Conservation (phyloP, 106 monocot genomes). For the Acanthochlamys bracteata region DNA sequence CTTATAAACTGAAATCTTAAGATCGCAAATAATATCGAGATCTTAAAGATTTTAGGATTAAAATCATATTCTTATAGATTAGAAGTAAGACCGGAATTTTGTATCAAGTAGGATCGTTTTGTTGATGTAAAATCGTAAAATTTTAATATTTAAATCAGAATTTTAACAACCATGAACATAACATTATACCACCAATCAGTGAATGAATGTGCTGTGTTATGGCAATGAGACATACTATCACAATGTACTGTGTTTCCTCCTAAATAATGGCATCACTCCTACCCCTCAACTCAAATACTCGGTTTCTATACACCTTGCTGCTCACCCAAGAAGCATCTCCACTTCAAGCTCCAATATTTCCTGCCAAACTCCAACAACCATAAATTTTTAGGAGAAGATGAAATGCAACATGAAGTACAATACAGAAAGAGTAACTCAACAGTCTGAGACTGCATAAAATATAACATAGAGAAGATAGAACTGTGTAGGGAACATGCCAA, state of each 20-base stretch:
- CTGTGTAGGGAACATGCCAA: conserved; percentile 70
- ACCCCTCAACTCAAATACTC: conserved; percentile 86
- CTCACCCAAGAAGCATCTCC: conserved; percentile 99
- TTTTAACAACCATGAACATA: background rate
- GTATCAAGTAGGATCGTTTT: too few species aligned
- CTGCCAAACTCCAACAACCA: conserved; percentile 21
- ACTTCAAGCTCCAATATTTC: conserved; percentile 96
- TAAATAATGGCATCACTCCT: conserved; percentile 94
- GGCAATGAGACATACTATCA: conserved; percentile 55
- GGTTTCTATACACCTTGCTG: conserved; percentile 60
- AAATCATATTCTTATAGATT: too few species aligned
- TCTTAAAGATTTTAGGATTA: too few species aligned
- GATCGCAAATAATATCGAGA: too few species aligned
- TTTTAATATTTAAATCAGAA: too few species aligned
- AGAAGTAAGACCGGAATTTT: too few species aligned
- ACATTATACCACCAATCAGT: too few species aligned
- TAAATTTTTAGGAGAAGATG: background rate
- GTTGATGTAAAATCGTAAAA: too few species aligned
- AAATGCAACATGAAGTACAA: background rate
- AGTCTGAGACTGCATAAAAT: background rate
- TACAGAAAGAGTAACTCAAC: background rate
- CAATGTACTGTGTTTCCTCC: conserved; percentile 96
- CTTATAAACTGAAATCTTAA: too few species aligned
- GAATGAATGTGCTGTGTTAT: too few species aligned
- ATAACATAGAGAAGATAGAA: background rate